phyloP scores from a whole-genome alignment of 1,284 basidiomycete genomes.

The Marasmius oreades region DNA sequence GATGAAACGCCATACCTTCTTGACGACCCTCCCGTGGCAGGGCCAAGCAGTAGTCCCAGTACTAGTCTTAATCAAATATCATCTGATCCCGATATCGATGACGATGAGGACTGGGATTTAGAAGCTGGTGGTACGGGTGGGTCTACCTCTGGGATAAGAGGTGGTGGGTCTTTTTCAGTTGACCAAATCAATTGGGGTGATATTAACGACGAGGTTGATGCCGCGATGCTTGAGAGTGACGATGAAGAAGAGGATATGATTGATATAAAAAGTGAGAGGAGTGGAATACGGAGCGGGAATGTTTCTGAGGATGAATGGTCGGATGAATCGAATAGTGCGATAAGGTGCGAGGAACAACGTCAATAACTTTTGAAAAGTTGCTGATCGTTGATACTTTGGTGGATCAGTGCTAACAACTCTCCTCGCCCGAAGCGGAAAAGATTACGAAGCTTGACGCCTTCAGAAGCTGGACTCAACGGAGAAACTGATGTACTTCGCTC shows the following conservation, averaged over 20 bases:
- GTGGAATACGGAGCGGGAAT: slow-evolving; percentile 35
- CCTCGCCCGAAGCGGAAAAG: slow-evolving; percentile 61
- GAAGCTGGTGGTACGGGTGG: slow-evolving; percentile 24
- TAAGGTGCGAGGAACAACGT: slow-evolving; percentile 33
- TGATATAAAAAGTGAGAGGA: slow-evolving; percentile 22
- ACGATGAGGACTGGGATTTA: slow-evolving; percentile 59
- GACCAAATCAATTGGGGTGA: slow-evolving; percentile 71
- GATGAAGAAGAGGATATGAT: slow-evolving; percentile 39
- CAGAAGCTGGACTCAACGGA: slow-evolving; percentile 40
- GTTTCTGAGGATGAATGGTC: slow-evolving; percentile 48
- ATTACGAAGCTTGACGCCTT: slow-evolving; percentile 66
- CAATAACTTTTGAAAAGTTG: not conserved
- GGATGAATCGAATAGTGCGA: slow-evolving; percentile 42
- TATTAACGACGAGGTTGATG: slow-evolving; percentile 85
- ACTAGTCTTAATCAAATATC: slow-evolving; percentile 52
- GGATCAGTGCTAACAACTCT: slow-evolving; percentile 43
- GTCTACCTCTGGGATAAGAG: slow-evolving; percentile 1
- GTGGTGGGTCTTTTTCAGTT: slow-evolving; percentile 37
- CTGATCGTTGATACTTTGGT: too few species aligned
- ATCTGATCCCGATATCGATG: slow-evolving; percentile 61
- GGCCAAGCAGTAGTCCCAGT: slow-evolving; percentile 42
- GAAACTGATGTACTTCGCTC: slow-evolving; percentile 46
- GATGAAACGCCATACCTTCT: slow-evolving; percentile 72
- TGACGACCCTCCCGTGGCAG: slow-evolving; percentile 39
- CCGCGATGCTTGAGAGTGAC: slow-evolving; percentile 77